phyloP scores from a whole-genome alignment of 768 basidiomycete species.

The Grammothele lineata region DNA sequence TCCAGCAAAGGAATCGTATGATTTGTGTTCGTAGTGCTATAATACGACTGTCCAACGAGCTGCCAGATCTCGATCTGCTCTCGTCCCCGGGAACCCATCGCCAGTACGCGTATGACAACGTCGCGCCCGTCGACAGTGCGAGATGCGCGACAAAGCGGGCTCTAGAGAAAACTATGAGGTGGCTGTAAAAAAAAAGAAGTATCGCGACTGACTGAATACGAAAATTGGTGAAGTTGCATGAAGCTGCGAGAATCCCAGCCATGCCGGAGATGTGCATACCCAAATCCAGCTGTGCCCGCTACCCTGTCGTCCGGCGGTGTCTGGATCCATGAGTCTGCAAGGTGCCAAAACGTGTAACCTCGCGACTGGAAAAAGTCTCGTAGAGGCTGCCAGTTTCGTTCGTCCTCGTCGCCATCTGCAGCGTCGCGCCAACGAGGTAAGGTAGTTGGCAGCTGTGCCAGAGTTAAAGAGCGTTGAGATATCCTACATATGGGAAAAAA shows the following conservation, averaged over 20 bases:
- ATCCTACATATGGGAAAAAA: no score
- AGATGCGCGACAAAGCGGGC: not conserved
- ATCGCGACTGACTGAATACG: not conserved
- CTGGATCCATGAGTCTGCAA: not conserved
- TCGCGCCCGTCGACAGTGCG: not conserved
- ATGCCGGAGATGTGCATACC: not conserved
- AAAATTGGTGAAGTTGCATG: not conserved
- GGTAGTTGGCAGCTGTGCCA: no score
- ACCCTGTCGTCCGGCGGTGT: not conserved
- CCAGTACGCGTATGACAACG: constrained; percentile 7
- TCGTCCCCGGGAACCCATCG: not conserved
- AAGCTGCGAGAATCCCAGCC: not conserved
- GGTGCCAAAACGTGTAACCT: not conserved
- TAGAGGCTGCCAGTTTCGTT: not conserved
- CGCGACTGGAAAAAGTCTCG: not conserved
- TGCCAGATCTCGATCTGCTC: constrained; percentile 19
- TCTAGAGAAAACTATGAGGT: not conserved
- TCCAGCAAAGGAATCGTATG: constrained; percentile 27
- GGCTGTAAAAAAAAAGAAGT: not conserved
- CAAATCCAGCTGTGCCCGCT: not conserved
- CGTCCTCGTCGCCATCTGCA: no score
- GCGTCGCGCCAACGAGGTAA: no score
- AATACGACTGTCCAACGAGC: constrained; percentile 15
- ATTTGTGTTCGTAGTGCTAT: constrained; percentile 17
- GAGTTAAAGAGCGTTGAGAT: no score